Conservation (phyloP, 176 grass and related monocot genomes). For the Elymus sibiricus region DNA sequence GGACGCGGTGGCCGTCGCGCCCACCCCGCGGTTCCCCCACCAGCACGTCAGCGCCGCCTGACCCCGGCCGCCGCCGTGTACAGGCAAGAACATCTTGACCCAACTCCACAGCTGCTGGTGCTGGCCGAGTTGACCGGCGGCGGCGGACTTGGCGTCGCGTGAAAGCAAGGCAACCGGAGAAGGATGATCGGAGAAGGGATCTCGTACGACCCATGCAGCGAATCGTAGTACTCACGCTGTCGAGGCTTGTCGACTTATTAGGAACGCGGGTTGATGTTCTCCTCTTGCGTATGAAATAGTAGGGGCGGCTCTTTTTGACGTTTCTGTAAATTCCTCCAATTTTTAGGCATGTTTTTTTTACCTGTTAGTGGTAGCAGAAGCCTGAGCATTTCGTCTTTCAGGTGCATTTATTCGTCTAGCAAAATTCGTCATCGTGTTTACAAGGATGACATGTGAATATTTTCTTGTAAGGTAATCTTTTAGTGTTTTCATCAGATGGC, state of each 20-base stretch:
- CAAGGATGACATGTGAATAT: background rate
- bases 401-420: slow-evolving; percentile 4
- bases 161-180: background rate
- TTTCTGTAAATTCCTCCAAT: slow-evolving; percentile 27
- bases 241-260: background rate
- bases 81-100: background rate
- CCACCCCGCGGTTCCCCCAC: slow-evolving; percentile 79
- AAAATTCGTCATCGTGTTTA: background rate
- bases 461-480: background rate
- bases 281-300: background rate
- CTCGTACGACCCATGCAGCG: background rate
- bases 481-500: background rate
- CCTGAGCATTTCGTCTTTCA: slow-evolving; percentile 12
- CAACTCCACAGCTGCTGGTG: background rate
- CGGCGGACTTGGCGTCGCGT: background rate
- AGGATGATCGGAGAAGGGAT: background rate
- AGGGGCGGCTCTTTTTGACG: too few species aligned
- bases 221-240: background rate
- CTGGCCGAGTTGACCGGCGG: background rate
- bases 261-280: background rate
- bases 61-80: background rate
- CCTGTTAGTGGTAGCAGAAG: background rate
- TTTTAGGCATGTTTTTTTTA: background rate
- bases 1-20: slow-evolving; percentile 10
- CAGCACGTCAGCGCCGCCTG: slow-evolving; percentile 28